A percentile compares a stretch with the other conserved stretches of the same genome.
Conservation (phyloP, 306 rosid genomes). For the Sicyos edulis region DNA sequence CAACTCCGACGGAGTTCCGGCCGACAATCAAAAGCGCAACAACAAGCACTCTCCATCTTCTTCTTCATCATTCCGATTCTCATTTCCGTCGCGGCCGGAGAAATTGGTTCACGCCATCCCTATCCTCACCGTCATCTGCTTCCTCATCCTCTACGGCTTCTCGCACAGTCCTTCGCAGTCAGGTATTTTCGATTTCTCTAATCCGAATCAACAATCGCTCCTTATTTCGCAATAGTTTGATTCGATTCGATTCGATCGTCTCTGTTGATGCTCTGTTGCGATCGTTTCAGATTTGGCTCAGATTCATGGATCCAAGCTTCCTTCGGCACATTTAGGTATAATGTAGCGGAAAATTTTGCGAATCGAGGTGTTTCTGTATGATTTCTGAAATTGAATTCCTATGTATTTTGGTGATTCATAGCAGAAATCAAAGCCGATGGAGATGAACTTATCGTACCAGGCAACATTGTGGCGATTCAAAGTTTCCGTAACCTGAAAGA, state of each 20-base stretch:
- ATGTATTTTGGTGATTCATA: background rate
- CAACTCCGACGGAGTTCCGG: conserved; percentile 29
- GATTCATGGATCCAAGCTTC: conserved; percentile 42
- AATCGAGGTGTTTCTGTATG: background rate
- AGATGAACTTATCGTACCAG: conserved; percentile 28
- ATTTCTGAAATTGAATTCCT: background rate
- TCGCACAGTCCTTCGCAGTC: conserved; percentile 87
- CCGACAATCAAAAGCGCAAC: conserved; percentile 32
- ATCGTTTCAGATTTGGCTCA: conserved; percentile 56
- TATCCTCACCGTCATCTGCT: conserved; percentile 71
- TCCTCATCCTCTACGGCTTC: conserved; percentile 76
- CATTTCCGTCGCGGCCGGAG: conserved; percentile 46
- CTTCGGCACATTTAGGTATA: conserved; percentile 34
- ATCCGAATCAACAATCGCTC: background rate
- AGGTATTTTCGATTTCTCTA: conserved; percentile 30
- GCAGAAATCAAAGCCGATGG: conserved; percentile 33
- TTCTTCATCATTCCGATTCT: conserved; percentile 45
- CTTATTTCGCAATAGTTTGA: background rate
- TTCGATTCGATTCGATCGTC: background rate
- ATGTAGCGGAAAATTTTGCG: conserved; percentile 22
- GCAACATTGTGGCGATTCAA: conserved; percentile 53
- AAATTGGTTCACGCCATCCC: conserved; percentile 81
- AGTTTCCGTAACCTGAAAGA: conserved; percentile 56
- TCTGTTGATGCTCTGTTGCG: background rate
- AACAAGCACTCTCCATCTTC: conserved; percentile 31